Evolutionary conservation across 176 grass and related monocot genomes (phyloP), one percentile per base, ranked within the genome.

Genomic region (Dendrocalamus sinicus): DNA sequence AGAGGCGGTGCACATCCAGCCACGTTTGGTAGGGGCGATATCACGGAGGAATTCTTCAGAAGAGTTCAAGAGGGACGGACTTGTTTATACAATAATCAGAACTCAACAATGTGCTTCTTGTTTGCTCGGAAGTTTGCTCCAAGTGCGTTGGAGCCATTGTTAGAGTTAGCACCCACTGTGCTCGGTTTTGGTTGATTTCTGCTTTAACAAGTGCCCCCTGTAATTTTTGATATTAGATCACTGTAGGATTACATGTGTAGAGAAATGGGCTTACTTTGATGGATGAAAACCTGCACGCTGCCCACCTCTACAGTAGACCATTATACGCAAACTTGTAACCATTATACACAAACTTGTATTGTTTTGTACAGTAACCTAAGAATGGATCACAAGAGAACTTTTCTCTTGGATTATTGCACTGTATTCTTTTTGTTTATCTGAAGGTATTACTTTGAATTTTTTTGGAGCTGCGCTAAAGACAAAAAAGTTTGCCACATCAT

Each of bases 1-100:
- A 94, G 97, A 88, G 97, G 97, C 1, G 97, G 94, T 52, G 83
- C 97, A 45, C 97, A 99, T 87, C 97, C 97, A 30, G 97, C 94
- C n/a, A 99, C 96, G 1, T 99, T 99, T 83, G 97, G 94, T 10
- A 94, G 72, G 85, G 28, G 75, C 0, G 97, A 96, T 65, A 72
- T 99, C 60, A 90, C 77, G 0, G 87, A 96, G 59, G 89, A 84
- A 75, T 99, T 99, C 88, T 80, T 99, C 12, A 92, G 63, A 85
- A 93, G 67, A 81, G 76, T 94, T 81, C 60, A 88, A 55, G 58
- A 81, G 17, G 90, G 92, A 20, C 81, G 55, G 5, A 92, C 84
- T 41, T 99, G 97, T 82, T 19, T 89, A 76, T 96, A 99, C 89
- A 94, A 96, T 46, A 78, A 88, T 50, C 82, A 46, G 37, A 94